Percentiles rank a stretch among this genome's conserved stretches.
These are phyloP conservation scores for Pseudopyricularia cyperi DNA, from an alignment of 2,329 filamentous ascomycete species.

Conservation along the genomic window DNA sequence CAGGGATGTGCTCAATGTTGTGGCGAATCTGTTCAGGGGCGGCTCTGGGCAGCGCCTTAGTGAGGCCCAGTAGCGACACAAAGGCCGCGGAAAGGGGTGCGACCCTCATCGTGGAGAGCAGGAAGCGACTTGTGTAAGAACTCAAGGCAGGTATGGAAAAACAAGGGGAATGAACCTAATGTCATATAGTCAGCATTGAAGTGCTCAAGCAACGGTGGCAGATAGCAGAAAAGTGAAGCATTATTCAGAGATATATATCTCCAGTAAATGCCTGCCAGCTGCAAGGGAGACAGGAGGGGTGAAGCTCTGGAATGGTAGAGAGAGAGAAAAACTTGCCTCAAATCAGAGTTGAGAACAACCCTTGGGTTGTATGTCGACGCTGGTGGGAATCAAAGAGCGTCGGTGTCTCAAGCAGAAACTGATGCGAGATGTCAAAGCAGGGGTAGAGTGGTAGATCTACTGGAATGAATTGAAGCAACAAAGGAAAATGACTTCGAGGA, in stretches of 20 bases:
- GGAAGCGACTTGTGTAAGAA: neutral
- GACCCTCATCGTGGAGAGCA: neutral
- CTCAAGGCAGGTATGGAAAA: neutral
- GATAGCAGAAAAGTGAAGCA: too few species aligned
- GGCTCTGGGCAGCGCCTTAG: neutral
- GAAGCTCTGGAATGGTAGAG: too few species aligned
- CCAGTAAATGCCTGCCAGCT: neutral
- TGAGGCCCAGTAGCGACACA: neutral
- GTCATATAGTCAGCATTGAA: too few species aligned
- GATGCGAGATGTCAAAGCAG: neutral
- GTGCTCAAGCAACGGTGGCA: too few species aligned
- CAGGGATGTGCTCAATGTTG: neutral
- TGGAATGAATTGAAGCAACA: neutral
- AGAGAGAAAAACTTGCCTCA: neutral
- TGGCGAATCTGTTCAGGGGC: neutral
- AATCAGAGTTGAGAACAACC: neutral
- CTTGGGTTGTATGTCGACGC: neutral
- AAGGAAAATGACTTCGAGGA: neutral
- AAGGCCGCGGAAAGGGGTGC: neutral
- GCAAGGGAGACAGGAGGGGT: neutral
- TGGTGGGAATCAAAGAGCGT: neutral
- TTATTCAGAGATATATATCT: too few species aligned
- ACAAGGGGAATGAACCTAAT: too few species aligned
- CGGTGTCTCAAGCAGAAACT: neutral
- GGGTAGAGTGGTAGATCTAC: neutral